Evolutionary conservation across 2,329 filamentous ascomycete species (phyloP), one percentile per base, ranked within the genome.

Genomic region (Escovopsis weberi): DNA sequence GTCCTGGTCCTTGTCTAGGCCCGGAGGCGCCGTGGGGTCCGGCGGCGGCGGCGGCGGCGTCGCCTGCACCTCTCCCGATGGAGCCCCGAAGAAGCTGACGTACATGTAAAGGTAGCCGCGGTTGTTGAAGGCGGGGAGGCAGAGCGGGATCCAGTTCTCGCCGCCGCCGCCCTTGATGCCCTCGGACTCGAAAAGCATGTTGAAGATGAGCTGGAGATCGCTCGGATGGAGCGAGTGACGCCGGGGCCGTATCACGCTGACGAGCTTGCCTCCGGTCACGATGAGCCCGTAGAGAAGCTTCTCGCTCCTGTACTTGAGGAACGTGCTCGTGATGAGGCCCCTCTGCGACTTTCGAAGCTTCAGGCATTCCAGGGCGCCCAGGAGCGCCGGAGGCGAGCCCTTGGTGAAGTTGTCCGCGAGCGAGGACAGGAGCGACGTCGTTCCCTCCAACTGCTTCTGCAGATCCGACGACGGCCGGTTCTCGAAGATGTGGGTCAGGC

Each of bases 21-120:
- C 28, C 28, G 11, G 11, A 32, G 28, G 8, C 28, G 28, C 82
- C 66, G 51, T 81, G 78, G 53, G 55, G 79, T 11, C 55, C 81
- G 76, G 74, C 78, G 70, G 61, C 80, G 15, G 38, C 40, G 42
- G 38, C 79, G 57, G 58, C 73, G 72, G 57, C 33, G 65, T 58
- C 30, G 57, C 51, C 47, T 66, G 50, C 41, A 11, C 28, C 8
- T 52, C 47, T 61, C 65, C 67, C 23, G 69, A 61, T 37, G 70
- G 43, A 3, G 67, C 69, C 51, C 85, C 79, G 47, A 98, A 75
- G 59, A 96, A 98, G 67, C 85, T 94, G 57, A 98, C 91, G 56
- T 96, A 98, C 87, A 98, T 96, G 66, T 98, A 95, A 2, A 98
- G 72, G 57, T 94, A 98, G 26, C 91, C 93, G 41, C 80, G 84